Evolutionary conservation across 768 basidiomycete genomes (phyloP).

Genomic region (Kwoniella pini): DNA sequence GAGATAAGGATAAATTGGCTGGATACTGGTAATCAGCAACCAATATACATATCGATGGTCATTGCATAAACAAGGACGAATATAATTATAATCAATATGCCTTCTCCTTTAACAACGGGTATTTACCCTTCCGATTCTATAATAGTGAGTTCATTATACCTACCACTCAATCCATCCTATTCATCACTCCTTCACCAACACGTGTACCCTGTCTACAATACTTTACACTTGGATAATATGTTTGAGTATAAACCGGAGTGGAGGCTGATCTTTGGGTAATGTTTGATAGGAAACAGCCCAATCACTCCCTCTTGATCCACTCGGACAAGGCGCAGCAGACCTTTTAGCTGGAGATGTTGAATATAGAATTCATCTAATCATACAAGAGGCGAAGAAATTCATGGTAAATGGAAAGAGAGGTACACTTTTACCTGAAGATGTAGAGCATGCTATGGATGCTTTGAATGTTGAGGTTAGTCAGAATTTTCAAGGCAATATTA

Average conservation of each 20-base stretch:
- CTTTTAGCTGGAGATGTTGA: constrained; percentile 94
- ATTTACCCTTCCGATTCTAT: constrained; percentile 47
- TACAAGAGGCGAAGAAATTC: constrained; percentile 90
- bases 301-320: constrained; percentile 70
- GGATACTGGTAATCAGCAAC: too few relatives aligned
- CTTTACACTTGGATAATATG: too few relatives aligned
- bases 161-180: too few relatives aligned
- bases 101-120: constrained; percentile 36
- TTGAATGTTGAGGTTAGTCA: constrained; percentile 78
- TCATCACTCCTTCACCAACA: too few relatives aligned
- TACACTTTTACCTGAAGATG: constrained; percentile 83
- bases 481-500: too few relatives aligned
- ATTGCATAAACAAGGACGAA: not conserved
- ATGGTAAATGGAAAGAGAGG: constrained; percentile 91
- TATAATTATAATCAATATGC: constrained; percentile 19
- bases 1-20: too few relatives aligned
- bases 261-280: too few relatives aligned
- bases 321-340: constrained; percentile 77
- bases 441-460: constrained; percentile 89
- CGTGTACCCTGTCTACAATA: too few relatives aligned
- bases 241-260: too few relatives aligned
- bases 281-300: constrained; percentile 80
- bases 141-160: constrained; percentile 31
- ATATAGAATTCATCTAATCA: constrained; percentile 90
- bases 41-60: too few relatives aligned